A percentile compares a stretch with the other conserved stretches of the same genome.
Evolutionary conservation across 306 rosid species (phyloP).

Genomic region (Quillaja saponaria): DNA sequence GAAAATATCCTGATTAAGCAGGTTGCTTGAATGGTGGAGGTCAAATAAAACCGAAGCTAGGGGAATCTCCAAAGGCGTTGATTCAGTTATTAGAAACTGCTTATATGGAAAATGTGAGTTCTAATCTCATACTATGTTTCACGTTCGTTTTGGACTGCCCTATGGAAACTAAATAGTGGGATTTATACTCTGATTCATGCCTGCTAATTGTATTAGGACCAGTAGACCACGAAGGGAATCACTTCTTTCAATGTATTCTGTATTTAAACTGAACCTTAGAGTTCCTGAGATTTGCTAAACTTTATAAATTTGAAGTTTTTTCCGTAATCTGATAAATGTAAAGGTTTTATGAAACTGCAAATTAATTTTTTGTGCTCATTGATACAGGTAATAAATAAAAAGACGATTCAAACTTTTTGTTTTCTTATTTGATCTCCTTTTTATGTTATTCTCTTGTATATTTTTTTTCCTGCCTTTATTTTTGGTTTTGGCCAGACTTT

Average conservation of each 20-base stretch:
- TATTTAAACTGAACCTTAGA: no score
- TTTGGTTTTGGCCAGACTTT: not conserved
- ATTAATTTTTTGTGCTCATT: not conserved
- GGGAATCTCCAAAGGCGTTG: slow-evolving; percentile 73
- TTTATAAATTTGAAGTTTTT: no score
- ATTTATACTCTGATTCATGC: no score
- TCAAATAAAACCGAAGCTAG: slow-evolving; percentile 79
- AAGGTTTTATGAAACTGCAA: no score
- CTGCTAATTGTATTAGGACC: no score
- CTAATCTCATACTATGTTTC: not conserved
- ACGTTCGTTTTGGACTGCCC: no score
- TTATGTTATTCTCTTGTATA: no score
- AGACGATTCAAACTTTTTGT: not conserved
- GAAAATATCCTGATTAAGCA: slow-evolving; percentile 18
- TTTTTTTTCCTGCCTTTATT: not conserved
- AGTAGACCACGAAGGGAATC: no score
- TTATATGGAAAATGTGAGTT: slow-evolving; percentile 77
- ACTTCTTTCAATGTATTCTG: no score
- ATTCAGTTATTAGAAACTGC: slow-evolving; percentile 63
- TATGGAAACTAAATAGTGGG: no score
- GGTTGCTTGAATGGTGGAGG: slow-evolving; percentile 99
- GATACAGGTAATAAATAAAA: not conserved
- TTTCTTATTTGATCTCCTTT: not conserved
- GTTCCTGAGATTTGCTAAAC: no score
- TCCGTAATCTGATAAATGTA: no score